Evolutionary conservation across 75 land plant genomes (phyloP).

Genomic region (Gnetum montanum): DNA sequence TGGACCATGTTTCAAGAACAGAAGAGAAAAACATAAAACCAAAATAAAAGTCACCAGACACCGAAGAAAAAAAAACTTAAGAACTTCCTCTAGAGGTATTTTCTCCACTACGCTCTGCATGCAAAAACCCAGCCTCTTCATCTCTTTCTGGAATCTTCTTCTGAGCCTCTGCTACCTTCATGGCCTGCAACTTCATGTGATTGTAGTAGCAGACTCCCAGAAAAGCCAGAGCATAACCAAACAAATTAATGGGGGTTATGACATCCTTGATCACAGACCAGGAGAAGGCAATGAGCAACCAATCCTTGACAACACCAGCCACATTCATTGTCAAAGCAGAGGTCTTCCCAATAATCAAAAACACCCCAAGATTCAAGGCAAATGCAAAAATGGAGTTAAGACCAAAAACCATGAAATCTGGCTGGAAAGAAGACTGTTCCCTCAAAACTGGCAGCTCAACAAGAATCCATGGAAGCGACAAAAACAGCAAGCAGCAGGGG

Average conservation of each 20-base stretch:
- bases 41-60: too few species aligned
- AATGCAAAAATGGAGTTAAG: slow-evolving; percentile 82
- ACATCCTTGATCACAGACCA: slow-evolving; percentile 89
- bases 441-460: slow-evolving; percentile 67
- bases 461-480: slow-evolving; percentile 74
- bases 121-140: slow-evolving; percentile 52
- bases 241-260: slow-evolving; percentile 65
- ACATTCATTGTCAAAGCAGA: slow-evolving; percentile 97
- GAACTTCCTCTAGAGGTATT: slow-evolving; percentile 14
- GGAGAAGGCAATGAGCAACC: slow-evolving; percentile 92
- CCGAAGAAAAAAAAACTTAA: too few species aligned
- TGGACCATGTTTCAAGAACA: too few species aligned
- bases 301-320: slow-evolving; percentile 97
- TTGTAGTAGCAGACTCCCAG: slow-evolving; percentile 91
- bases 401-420: slow-evolving; percentile 63
- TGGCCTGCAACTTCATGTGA: slow-evolving; percentile 69
- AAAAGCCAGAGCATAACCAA: slow-evolving; percentile 86
- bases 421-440: slow-evolving; percentile 39
- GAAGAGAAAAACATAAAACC: too few species aligned
- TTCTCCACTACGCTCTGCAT: slow-evolving; percentile 40
- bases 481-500: slow-evolving; percentile 78
- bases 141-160: slow-evolving; percentile 45
- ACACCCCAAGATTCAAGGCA: slow-evolving; percentile 86
- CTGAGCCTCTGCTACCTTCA: slow-evolving; percentile 74
- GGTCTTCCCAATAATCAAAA: slow-evolving; percentile 87